Conservation (phyloP, 495 filamentous ascomycete species). For the Penicillium arizonense region DNA sequence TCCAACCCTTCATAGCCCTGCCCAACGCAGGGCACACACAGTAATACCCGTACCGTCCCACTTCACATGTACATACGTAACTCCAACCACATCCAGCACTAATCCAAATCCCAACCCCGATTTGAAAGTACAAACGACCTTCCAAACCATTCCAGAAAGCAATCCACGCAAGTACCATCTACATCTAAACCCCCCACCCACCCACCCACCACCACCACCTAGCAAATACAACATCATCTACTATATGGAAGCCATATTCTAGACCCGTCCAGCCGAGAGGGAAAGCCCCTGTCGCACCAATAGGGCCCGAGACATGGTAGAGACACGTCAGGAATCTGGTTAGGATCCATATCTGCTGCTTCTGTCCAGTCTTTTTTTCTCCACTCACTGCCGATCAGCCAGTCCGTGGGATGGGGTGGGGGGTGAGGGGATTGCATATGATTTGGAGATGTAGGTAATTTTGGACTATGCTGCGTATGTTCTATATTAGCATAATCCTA, state of each 20-base stretch:
- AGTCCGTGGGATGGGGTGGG: neutral
- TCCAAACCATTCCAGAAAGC: too few species aligned
- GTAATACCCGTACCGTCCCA: neutral
- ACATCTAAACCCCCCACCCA: neutral
- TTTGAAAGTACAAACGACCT: too few species aligned
- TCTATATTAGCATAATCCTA: too few species aligned
- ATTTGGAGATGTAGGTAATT: neutral
- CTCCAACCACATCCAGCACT: neutral
- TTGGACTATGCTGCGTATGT: neutral
- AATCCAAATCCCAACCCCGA: neutral
- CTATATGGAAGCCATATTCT: neutral
- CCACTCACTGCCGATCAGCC: slow-evolving; percentile 1
- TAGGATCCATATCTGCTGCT: neutral
- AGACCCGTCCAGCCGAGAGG: neutral
- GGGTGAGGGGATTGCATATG: neutral
- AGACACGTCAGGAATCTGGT: neutral
- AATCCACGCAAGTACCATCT: too few species aligned
- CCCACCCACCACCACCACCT: neutral
- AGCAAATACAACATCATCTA: neutral
- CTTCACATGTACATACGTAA: too few species aligned
- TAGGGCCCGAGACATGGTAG: slow-evolving; percentile 1
- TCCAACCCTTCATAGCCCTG: neutral
- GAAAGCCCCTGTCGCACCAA: slow-evolving; percentile 1
- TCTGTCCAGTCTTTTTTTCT: slow-evolving; percentile 4
- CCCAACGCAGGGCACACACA: neutral